A percentile compares a stretch with the other conserved stretches of the same genome.
These are phyloP conservation scores for Sarocladium brachiariae DNA, from an alignment of 2,329 filamentous ascomycete species.

Conservation along the genomic window DNA sequence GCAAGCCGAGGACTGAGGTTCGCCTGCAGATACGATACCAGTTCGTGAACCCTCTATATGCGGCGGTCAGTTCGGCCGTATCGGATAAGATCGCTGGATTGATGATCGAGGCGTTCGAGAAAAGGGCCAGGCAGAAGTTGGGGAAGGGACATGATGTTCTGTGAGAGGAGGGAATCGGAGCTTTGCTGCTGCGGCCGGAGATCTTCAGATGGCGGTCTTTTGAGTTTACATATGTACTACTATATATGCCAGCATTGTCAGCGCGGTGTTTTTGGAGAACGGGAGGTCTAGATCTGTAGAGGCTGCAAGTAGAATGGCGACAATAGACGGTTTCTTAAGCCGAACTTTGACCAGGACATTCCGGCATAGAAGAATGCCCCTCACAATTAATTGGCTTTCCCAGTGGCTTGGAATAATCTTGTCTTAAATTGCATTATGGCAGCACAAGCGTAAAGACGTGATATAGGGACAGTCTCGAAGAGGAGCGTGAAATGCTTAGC, in stretches of 20 bases:
- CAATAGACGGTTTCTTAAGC: no score
- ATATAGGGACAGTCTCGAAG: no score
- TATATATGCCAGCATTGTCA: neutral
- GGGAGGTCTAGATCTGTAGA: neutral
- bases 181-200: no score
- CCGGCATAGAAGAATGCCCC: no score
- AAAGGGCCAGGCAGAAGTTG: slow-evolving; percentile 53
- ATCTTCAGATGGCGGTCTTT: no score
- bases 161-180: neutral
- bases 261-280: neutral
- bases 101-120: slow-evolving; percentile 94
- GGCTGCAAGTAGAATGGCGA: neutral
- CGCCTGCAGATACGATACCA: slow-evolving; percentile 70
- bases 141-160: neutral
- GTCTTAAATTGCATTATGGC: no score
- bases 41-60: slow-evolving; percentile 86
- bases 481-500: no score
- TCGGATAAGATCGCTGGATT: slow-evolving; percentile 76
- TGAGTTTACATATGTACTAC: neutral
- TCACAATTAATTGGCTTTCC: no score
- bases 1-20: slow-evolving; percentile 55
- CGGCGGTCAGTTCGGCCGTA: slow-evolving; percentile 70
- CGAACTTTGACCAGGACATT: no score
- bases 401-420: no score
- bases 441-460: no score